These are phyloP conservation scores for Stemphylium lycopersici DNA, from an alignment of 2,329 filamentous ascomycete genomes.

Conservation along the genomic window DNA sequence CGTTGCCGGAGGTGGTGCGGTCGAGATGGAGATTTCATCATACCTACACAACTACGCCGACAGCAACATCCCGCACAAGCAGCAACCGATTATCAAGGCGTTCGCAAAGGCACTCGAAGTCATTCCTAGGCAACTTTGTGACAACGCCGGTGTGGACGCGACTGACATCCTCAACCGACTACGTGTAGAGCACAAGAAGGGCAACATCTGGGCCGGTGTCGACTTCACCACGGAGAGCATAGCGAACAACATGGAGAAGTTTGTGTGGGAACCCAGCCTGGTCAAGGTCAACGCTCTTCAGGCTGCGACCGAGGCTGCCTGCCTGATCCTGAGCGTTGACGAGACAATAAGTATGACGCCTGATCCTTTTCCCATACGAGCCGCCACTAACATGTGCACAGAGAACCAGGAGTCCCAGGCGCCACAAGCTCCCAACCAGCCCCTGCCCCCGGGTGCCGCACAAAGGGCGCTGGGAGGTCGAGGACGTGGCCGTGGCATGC, in stretches of 20 bases:
- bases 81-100: constrained; percentile 96
- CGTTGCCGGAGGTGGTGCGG: constrained; percentile 91
- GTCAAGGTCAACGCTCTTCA: constrained; percentile 98
- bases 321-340: constrained; percentile 93
- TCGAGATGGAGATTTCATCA: constrained; percentile 95
- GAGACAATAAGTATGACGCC: constrained; percentile 82
- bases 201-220: constrained; percentile 91
- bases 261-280: constrained; percentile 96
- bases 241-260: constrained; percentile 89
- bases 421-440: constrained; percentile 79
- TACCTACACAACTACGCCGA: constrained; percentile 94
- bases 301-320: constrained; percentile 92
- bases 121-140: constrained; percentile 94
- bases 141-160: constrained; percentile 97
- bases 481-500: constrained; percentile 74
- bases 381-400: constrained; percentile 41
- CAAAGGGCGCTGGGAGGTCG: constrained; percentile 85
- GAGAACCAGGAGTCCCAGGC: constrained; percentile 89
- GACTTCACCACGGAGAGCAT: constrained; percentile 94
- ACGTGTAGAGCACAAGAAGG: constrained; percentile 94
- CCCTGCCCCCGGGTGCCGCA: constrained; percentile 69
- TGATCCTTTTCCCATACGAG: neutral
- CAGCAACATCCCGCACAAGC: constrained; percentile 90
- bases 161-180: constrained; percentile 97
- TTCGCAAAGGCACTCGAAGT: constrained; percentile 98